Evolutionary conservation across 163 green algal genomes (phyloP).

Genomic region (Scenedesmus sp.): DNA sequence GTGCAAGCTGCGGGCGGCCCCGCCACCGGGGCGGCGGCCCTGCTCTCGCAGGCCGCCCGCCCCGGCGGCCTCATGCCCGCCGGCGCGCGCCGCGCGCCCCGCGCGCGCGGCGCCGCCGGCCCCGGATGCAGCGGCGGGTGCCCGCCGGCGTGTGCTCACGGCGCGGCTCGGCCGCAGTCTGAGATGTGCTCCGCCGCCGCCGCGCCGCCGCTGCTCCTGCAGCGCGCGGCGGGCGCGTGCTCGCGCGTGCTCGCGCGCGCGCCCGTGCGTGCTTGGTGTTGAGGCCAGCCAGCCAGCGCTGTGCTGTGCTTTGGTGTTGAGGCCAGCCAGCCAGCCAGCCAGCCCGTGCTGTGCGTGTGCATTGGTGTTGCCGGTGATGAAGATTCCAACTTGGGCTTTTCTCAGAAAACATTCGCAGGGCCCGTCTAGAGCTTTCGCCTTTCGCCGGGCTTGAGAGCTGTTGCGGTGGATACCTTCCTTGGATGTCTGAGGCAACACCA

Average conservation of each 20-base stretch:
- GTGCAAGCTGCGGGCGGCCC: slow-evolving; percentile 15
- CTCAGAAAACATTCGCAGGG: slow-evolving; percentile 70
- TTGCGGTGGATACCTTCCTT: slow-evolving; percentile 71
- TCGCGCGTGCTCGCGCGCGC: not conserved
- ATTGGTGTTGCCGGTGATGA: slow-evolving; percentile 25
- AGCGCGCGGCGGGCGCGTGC: not conserved
- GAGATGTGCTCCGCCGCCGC: slow-evolving; percentile 32
- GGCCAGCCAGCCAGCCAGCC: not conserved
- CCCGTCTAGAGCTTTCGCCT: slow-evolving; percentile 76
- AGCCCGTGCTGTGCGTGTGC: not conserved
- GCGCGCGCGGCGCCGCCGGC: too few species aligned
- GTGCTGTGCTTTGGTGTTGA: not conserved
- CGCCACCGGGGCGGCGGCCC: not conserved
- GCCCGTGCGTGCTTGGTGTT: not conserved
- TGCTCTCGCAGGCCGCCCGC: too few species aligned
- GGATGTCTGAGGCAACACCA: slow-evolving; percentile 67
- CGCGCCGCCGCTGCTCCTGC: not conserved
- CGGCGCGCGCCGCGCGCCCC: not conserved
- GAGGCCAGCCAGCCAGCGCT: not conserved
- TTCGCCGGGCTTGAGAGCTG: slow-evolving; percentile 71
- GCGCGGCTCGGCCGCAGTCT: slow-evolving; percentile 42
- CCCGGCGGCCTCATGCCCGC: not conserved
- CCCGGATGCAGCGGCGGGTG: not conserved
- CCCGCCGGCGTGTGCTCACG: slow-evolving; percentile 19
- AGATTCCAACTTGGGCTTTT: slow-evolving; percentile 39